Evolutionary conservation across 78 protist genomes (phyloP), one percentile per base, ranked within the genome.

Genomic region (Blattamonas nauphoetae): DNA sequence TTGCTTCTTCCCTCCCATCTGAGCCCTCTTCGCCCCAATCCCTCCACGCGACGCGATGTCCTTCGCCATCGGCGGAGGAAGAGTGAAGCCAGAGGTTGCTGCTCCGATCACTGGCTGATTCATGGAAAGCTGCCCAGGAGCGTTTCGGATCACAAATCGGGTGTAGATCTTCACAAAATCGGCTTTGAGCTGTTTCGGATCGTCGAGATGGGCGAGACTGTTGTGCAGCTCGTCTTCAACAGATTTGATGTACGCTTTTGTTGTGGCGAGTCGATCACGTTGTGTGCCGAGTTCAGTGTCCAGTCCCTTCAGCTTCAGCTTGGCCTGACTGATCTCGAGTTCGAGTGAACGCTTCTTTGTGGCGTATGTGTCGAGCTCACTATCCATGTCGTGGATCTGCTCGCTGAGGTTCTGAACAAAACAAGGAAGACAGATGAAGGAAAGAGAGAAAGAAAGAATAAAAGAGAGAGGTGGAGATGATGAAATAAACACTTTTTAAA

Each of bases 211-310:
- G 21, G 71, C 38, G 71, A 55, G 71, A 21, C 71, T 29, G 71
- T 55, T 55, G 71, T 55, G 71, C 71, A 55, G 71, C 71, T 55
- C 71, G 71, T 55, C 71, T 55, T 55, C 71, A 11, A 55, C 71
- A 29, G 11, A 29, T 21, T 55, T 55, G 71, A 55, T 55, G 71
- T 55, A 55, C 71, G 11, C 71, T 21, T 11, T 55, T 21, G 71
- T 55, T 21, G 71, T 55, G 38, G 11, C 21, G 38, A 55, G 71
- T 21, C 71, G 11, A 29, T 79, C 43, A 11, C 42, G 5, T 11
- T 79, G 83, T 4, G 4, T 79, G 83, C 45, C 83, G 42, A 79
- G 6, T 11, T 79, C 83, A 5, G 5, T 79, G 42, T 79, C 43
- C 83, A 79, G 6, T 5, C 83, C 83, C 29, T 5, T 5, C 43